Percentiles rank a stretch among this genome's conserved stretches.
Conservation (phyloP, 305 asterid genomes). For the Fraxinus paxiana region DNA sequence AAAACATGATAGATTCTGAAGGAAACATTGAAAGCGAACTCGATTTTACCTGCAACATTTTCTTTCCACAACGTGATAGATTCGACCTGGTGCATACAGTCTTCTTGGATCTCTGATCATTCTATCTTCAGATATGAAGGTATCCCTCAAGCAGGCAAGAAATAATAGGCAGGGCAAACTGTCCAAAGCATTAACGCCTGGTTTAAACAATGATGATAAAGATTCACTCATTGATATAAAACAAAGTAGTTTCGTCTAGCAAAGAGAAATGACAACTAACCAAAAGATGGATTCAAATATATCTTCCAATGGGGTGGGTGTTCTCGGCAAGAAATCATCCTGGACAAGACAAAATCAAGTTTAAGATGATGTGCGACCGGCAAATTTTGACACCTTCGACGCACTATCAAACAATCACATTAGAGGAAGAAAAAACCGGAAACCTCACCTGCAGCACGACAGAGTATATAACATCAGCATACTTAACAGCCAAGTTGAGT, state of each 20-base stretch:
- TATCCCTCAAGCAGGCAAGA: slow-evolving; percentile 87
- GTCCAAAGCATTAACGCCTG: slow-evolving; percentile 65
- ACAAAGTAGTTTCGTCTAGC: background rate
- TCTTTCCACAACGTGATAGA: slow-evolving; percentile 87
- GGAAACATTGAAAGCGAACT: background rate
- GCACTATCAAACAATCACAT: background rate
- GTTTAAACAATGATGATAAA: slow-evolving; percentile 34
- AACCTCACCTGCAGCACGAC: slow-evolving; percentile 72
- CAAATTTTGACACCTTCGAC: background rate
- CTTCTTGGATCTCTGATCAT: slow-evolving; percentile 86
- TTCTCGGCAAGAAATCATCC: slow-evolving; percentile 97
- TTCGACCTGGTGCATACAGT: slow-evolving; percentile 89
- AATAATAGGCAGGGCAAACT: slow-evolving; percentile 93
- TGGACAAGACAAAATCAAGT: slow-evolving; percentile 26
- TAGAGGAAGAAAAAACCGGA: background rate
- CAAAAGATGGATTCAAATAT: slow-evolving; percentile 86
- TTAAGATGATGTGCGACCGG: background rate
- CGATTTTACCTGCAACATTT: slow-evolving; percentile 82
- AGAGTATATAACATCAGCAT: slow-evolving; percentile 75
- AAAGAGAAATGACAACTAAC: slow-evolving; percentile 41
- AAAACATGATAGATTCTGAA: background rate
- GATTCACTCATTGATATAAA: slow-evolving; percentile 28
- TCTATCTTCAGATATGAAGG: slow-evolving; percentile 84
- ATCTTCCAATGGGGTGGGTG: slow-evolving; percentile 91
- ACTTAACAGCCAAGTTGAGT: slow-evolving; percentile 87